Percentiles rank a stretch among this genome's conserved stretches.
phyloP scores from a whole-genome alignment of 148 eudicot genomes.

The Camellia granthamiana region DNA sequence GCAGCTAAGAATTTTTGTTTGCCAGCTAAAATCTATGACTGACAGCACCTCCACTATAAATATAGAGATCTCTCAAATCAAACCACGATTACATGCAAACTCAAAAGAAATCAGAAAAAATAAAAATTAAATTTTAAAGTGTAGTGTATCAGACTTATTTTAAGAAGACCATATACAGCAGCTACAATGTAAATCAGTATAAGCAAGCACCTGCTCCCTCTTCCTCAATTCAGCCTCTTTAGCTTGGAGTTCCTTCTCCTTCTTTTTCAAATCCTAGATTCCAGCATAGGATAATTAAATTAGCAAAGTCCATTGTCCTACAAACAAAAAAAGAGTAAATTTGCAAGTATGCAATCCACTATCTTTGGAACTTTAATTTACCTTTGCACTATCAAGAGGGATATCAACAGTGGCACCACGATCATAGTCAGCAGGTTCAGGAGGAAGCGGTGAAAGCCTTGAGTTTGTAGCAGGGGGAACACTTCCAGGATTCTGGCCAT shows the following conservation, averaged over 20 bases:
- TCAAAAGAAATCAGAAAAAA: background rate
- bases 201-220: conserved; percentile 54
- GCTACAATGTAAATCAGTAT: background rate
- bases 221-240: conserved; percentile 66
- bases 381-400: conserved; percentile 56
- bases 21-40: background rate
- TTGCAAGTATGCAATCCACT: background rate
- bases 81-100: background rate
- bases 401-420: conserved; percentile 64
- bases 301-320: background rate
- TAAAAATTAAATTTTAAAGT: background rate
- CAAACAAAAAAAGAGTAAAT: background rate
- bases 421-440: conserved; percentile 64
- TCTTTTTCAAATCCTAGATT: conserved; percentile 49
- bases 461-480: conserved; percentile 47
- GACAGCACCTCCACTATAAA: background rate
- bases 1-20: background rate
- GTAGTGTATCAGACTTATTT: background rate
- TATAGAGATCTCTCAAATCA: background rate
- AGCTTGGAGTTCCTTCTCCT: conserved; percentile 66
- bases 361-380: conserved; percentile 16
- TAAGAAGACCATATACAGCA: background rate
- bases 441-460: conserved; percentile 68
- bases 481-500: conserved; percentile 47
- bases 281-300: background rate